Percentiles rank a stretch among this genome's conserved stretches.
Evolutionary conservation across 495 filamentous ascomycete genomes (phyloP).

Genomic region (Xylaria palmicola): DNA sequence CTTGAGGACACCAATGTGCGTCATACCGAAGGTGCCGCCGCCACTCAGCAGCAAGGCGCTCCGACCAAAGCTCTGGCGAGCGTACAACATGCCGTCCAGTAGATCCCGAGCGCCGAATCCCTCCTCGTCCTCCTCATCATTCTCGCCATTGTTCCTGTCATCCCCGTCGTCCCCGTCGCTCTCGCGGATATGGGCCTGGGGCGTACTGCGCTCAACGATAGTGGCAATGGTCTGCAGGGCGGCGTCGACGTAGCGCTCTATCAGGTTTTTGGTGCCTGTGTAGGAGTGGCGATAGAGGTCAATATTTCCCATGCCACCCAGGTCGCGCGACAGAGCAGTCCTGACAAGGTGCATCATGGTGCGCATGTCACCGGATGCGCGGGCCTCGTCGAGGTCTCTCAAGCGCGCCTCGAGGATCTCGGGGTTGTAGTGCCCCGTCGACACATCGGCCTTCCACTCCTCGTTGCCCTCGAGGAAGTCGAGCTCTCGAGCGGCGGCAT

Average conservation of each 20-base stretch:
- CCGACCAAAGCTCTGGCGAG: slow-evolving; percentile 83
- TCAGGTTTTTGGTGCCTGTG: slow-evolving; percentile 80
- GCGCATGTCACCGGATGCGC: slow-evolving; percentile 66
- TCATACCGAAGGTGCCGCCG: slow-evolving; percentile 94
- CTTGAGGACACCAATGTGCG: slow-evolving; percentile 92
- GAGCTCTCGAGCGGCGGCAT: slow-evolving; percentile 68
- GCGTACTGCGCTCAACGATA: slow-evolving; percentile 60
- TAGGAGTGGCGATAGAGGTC: slow-evolving; percentile 82
- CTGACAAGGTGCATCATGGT: slow-evolving; percentile 78
- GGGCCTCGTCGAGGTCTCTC: slow-evolving; percentile 71
- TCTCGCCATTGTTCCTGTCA: neutral
- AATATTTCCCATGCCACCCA: slow-evolving; percentile 84
- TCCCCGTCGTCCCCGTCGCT: neutral
- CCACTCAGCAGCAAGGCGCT: slow-evolving; percentile 86
- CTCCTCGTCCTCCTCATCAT: neutral
- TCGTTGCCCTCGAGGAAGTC: slow-evolving; percentile 80
- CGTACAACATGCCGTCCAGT: slow-evolving; percentile 66
- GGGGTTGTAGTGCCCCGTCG: slow-evolving; percentile 64
- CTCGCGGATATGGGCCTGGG: neutral
- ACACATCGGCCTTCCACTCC: slow-evolving; percentile 66
- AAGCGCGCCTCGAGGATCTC: slow-evolving; percentile 66
- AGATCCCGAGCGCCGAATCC: slow-evolving; percentile 64
- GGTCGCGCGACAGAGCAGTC: slow-evolving; percentile 73
- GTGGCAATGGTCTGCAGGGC: slow-evolving; percentile 68
- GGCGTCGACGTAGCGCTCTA: slow-evolving; percentile 83